phyloP scores from a whole-genome alignment of 2,329 filamentous ascomycete species.

The Colletotrichum sp. region DNA sequence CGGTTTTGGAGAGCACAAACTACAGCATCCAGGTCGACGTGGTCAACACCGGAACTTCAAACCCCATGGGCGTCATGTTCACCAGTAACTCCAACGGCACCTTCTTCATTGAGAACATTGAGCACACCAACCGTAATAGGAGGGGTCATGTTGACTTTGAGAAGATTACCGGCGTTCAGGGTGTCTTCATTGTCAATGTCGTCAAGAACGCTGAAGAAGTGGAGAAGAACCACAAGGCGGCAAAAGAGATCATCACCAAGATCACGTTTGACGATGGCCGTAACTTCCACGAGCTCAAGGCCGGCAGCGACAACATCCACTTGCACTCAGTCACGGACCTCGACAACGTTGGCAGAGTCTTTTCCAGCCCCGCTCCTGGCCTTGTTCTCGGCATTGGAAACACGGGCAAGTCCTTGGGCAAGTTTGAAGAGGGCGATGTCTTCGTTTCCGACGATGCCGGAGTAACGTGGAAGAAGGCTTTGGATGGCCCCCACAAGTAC shows the following conservation, averaged over 20 bases:
- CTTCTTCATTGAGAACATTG: conserved; percentile 90
- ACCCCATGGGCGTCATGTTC: conserved; percentile 85
- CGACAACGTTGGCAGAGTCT: conserved; percentile 83
- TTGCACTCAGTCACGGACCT: conserved; percentile 91
- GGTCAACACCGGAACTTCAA: conserved; percentile 69
- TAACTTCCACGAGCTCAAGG: conserved; percentile 77
- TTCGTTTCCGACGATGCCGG: conserved; percentile 94
- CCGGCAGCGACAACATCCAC: conserved; percentile 74
- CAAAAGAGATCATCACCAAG: conserved; percentile 75
- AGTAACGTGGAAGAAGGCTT: conserved; percentile 77
- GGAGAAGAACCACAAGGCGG: conserved; percentile 50
- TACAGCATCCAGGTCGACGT: conserved; percentile 98
- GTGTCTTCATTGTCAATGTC: conserved; percentile 87
- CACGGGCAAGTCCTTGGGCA: conserved; percentile 74
- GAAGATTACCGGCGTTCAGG: conserved; percentile 89
- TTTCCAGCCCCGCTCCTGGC: conserved; percentile 91
- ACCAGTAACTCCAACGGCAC: conserved; percentile 98
- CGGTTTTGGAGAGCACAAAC: conserved; percentile 92
- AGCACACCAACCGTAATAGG: conserved; percentile 86
- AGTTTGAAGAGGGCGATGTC: conserved; percentile 76
- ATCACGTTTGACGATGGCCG: conserved; percentile 97
- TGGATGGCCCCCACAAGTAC: conserved; percentile 88
- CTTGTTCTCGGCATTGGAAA: conserved; percentile 96
- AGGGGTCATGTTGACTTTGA: conserved; percentile 90
- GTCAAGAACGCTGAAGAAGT: conserved; percentile 87